Evolutionary conservation across 768 basidiomycete genomes (phyloP).

Genomic region (Amanita muscaria): DNA sequence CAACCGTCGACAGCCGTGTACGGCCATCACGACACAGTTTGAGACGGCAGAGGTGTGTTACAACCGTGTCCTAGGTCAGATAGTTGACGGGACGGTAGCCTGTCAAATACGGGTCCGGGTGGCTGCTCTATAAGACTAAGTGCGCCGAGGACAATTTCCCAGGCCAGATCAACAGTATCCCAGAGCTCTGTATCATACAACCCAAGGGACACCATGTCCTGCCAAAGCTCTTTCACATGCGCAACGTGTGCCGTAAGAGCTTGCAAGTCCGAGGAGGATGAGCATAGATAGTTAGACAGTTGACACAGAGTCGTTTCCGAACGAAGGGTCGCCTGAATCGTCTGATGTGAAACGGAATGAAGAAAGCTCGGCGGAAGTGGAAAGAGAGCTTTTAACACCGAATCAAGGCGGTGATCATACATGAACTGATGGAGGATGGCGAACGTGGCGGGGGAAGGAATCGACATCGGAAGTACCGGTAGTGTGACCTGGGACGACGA

Average conservation of each 20-base stretch:
- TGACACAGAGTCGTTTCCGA: constrained; percentile 46
- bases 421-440: constrained; percentile 55
- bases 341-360: constrained; percentile 33
- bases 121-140: too few species aligned
- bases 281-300: constrained; percentile 44
- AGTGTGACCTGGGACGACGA: constrained; percentile 26
- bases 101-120: too few species aligned
- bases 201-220: constrained; percentile 68
- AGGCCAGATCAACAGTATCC: constrained; percentile 71
- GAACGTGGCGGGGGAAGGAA: constrained; percentile 68
- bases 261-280: constrained; percentile 33
- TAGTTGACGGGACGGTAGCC: too few species aligned
- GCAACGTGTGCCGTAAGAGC: constrained; percentile 47
- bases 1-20: too few species aligned
- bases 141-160: constrained; percentile 62
- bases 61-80: too few species aligned
- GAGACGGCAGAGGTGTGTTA: too few species aligned
- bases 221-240: constrained; percentile 72
- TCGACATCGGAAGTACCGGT: constrained; percentile 60
- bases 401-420: constrained; percentile 54
- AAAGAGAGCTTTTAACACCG: constrained; percentile 55
- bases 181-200: constrained; percentile 66
- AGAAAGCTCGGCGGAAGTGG: constrained; percentile 44
- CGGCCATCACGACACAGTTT: too few species aligned
- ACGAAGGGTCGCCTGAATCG: constrained; percentile 33